Evolutionary conservation across 768 basidiomycete species (phyloP).

Genomic region (Kwoniella botswanensis): DNA sequence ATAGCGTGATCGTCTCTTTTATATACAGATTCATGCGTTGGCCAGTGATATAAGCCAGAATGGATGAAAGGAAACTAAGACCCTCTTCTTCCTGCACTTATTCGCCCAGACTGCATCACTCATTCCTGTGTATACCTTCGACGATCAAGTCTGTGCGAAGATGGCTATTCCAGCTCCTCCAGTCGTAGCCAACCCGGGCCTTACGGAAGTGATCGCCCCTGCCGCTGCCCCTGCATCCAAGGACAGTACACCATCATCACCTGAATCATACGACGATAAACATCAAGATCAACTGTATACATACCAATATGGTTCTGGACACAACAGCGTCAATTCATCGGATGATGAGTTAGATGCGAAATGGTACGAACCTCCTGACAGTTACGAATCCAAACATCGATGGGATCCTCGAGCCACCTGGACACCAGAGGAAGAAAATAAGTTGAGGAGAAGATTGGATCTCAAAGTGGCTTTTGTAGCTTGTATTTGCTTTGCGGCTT

Average conservation of each 20-base stretch:
- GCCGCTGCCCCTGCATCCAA: not conserved
- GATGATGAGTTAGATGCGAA: slow-evolving; percentile 13
- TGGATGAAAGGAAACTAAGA: too few relatives aligned
- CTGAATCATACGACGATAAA: slow-evolving; percentile 5
- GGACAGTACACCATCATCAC: not conserved
- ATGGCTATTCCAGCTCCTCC: slow-evolving; percentile 14
- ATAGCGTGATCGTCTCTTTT: not conserved
- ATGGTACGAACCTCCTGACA: slow-evolving; percentile 37
- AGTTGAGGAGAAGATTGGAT: slow-evolving; percentile 22
- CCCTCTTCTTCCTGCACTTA: too few relatives aligned
- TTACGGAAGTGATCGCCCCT: not conserved
- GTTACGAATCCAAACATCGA: slow-evolving; percentile 42
- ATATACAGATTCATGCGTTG: too few relatives aligned
- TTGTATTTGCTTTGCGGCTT: slow-evolving; percentile 37
- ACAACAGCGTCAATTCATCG: not conserved
- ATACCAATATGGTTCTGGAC: not conserved
- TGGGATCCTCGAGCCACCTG: slow-evolving; percentile 43
- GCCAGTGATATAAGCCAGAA: too few relatives aligned
- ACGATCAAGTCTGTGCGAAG: not conserved
- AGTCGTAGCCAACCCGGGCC: not conserved
- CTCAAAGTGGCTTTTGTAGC: slow-evolving; percentile 26
- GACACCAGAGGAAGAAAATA: slow-evolving; percentile 39
- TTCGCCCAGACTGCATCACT: too few relatives aligned
- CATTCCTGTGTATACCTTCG: too few relatives aligned
- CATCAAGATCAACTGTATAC: not conserved